Conservation (phyloP, 148 eudicot species). For the Chenopodium formosanum region DNA sequence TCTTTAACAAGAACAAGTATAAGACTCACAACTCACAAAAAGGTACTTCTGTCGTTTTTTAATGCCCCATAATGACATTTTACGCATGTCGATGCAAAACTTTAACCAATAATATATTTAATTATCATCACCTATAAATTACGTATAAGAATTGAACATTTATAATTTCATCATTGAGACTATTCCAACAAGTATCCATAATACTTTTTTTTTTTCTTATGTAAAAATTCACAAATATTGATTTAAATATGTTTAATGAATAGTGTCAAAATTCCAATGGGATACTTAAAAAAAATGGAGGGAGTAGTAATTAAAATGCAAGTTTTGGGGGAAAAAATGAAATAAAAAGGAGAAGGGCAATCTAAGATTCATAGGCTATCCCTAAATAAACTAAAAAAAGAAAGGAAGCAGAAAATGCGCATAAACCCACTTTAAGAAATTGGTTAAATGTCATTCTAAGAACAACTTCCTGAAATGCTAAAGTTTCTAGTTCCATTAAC, state of each 20-base stretch:
- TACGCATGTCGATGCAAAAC: too few species aligned
- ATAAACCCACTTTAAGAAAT: not conserved
- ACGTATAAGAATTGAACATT: too few species aligned
- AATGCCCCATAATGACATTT: too few species aligned
- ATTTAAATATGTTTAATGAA: too few species aligned
- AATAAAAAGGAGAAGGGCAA: not conserved
- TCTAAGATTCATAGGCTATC: constrained; percentile 4
- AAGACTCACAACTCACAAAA: not conserved
- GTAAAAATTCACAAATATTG: too few species aligned
- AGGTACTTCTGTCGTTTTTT: not conserved
- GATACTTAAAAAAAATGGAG: too few species aligned
- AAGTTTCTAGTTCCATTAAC: constrained; percentile 15
- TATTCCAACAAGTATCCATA: too few species aligned
- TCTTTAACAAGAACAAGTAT: not conserved
- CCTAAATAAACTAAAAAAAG: not conserved
- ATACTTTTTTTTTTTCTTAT: too few species aligned
- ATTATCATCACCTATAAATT: too few species aligned
- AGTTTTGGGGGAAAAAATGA: not conserved
- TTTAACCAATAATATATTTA: too few species aligned
- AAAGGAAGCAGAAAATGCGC: not conserved
- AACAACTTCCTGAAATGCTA: constrained; percentile 17
- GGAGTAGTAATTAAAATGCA: not conserved
- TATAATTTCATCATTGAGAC: too few species aligned
- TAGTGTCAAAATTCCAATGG: too few species aligned
- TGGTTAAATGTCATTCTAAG: not conserved